Base-by-base conservation (phyloP, 2,329 filamentous ascomycete species). In the Coleophoma eucalyptorum region DNA sequence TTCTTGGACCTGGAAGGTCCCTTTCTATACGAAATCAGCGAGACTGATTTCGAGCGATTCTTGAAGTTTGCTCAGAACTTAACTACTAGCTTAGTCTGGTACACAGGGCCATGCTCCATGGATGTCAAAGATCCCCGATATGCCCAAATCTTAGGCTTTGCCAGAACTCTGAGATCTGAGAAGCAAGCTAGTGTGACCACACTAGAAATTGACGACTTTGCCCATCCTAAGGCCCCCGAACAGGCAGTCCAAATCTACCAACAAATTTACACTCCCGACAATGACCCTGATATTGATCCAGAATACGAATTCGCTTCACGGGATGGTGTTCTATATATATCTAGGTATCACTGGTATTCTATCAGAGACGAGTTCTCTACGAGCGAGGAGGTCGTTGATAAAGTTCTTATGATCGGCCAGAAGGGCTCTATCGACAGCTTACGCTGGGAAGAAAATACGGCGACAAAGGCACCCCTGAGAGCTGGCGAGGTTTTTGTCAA, bases 271-370 rank as follows among this genome's bases (percentile, higher is more conserved):
- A n/a, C n/a, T n/a, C n/a, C n/a, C n/a, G n/a, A n/a, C n/a, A n/a
- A n/a, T n/a, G n/a, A n/a, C n/a, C n/a, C n/a, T 33, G 21, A 42
- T 18, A 19, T 53, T 15, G 50, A 51, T 19, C 62, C 59, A 7
- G 62, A 66, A n/a, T 56, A 44, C 19, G 67, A 70, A 49, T 68
- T 62, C 52, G 55, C 50, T 1, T 18, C 65, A 13, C 5, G 47
- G 10, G 40, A 66, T 33, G 57, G 58, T 4, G 43, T 41, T 8
- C 34, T 66, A 8, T 48, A 63, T n/a, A 51, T 66, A 33, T 49
- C 55, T 7, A 54, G 65, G 44, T 62, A 55, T 50, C n/a, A n/a
- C n/a, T n/a, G n/a, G n/a, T n/a, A n/a, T n/a, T n/a, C n/a, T n/a
- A n/a, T n/a, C n/a, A n/a, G n/a, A n/a, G n/a, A n/a, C n/a, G n/a